phyloP scores from a whole-genome alignment of 768 basidiomycete species.

The Symmetrospora coprosmae region DNA sequence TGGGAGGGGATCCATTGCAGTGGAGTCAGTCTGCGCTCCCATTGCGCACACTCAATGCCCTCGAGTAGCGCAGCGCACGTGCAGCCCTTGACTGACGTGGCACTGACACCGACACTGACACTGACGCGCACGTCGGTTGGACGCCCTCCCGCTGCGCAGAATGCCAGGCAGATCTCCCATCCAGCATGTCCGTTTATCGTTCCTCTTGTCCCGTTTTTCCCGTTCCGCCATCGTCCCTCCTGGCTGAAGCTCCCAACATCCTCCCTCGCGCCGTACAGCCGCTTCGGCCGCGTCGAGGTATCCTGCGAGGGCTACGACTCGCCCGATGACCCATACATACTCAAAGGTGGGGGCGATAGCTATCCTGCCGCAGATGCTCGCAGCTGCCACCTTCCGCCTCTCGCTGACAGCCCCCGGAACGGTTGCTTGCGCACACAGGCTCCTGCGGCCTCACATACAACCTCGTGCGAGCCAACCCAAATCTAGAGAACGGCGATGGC shows the following conservation, averaged over 20 bases:
- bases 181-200: not conserved
- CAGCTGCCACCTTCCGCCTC: too few relatives aligned
- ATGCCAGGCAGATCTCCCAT: constrained; percentile 21
- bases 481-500: constrained; percentile 2
- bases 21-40: constrained; percentile 18
- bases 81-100: constrained; percentile 12
- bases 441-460: constrained; percentile 23
- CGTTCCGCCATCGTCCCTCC: not conserved
- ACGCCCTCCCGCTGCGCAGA: not conserved
- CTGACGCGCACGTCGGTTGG: too few relatives aligned
- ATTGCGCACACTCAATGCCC: not conserved
- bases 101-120: not conserved
- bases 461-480: constrained; percentile 14
- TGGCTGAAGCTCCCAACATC: not conserved
- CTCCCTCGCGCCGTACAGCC: too few relatives aligned
- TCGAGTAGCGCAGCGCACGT: not conserved
- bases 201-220: not conserved
- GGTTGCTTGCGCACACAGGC: not conserved
- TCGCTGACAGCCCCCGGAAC: too few relatives aligned
- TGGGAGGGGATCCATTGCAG: constrained; percentile 13
- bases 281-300: constrained; percentile 14
- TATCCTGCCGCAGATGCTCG: not conserved
- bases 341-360: constrained; percentile 15
- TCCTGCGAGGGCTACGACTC: constrained; percentile 21
- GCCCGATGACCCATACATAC: constrained; percentile 22